A percentile compares a stretch with the other conserved stretches of the same genome.
phyloP scores from a whole-genome alignment of 2,329 filamentous ascomycete species.

The Colletotrichum cereale region DNA sequence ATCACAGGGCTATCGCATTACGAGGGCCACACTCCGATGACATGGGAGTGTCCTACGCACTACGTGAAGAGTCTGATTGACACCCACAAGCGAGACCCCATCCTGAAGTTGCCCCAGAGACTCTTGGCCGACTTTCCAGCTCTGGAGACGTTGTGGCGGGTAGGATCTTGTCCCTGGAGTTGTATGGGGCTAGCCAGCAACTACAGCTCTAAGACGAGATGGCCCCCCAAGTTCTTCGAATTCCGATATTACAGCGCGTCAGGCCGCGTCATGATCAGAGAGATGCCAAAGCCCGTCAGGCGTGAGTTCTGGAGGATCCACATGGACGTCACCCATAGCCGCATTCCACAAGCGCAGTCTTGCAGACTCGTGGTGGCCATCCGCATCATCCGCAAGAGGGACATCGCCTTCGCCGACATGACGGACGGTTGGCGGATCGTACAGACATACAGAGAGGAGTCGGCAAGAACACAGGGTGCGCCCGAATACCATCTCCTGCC shows the following conservation, averaged over 20 bases:
- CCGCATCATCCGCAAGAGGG: background rate
- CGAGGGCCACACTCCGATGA: background rate
- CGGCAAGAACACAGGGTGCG: background rate
- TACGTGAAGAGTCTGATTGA: background rate
- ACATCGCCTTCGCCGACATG: background rate
- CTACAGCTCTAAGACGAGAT: background rate
- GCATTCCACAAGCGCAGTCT: background rate
- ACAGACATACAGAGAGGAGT: background rate
- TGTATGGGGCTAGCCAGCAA: accelerated
- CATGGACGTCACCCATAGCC: background rate
- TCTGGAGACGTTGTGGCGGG: background rate
- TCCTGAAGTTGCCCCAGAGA: background rate
- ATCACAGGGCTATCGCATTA: background rate
- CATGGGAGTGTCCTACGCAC: background rate
- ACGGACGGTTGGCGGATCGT: background rate
- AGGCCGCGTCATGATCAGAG: background rate
- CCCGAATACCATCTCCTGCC: background rate
- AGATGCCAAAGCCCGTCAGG: background rate
- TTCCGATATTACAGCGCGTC: background rate
- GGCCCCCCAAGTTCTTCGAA: background rate
- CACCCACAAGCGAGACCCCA: background rate
- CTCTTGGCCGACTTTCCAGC: background rate
- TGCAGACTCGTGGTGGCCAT: background rate
- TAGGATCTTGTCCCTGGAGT: background rate
- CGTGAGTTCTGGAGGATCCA: background rate